These are phyloP conservation scores for Rhodotorula paludigena DNA, from an alignment of 768 basidiomycete genomes.

Conservation along the genomic window DNA sequence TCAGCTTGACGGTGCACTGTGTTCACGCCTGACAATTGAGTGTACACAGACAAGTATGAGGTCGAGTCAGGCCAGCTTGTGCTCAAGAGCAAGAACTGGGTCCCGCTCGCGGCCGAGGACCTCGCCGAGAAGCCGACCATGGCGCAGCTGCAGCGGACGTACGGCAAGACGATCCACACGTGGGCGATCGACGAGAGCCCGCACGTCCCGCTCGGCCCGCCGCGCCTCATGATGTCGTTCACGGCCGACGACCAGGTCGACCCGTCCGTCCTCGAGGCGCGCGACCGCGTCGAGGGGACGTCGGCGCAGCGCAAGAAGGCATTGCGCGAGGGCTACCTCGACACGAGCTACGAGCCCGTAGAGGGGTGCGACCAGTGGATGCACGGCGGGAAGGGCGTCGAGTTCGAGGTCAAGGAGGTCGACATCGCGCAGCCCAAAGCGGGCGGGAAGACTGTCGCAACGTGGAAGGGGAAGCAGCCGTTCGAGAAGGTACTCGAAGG, in stretches of 20 bases:
- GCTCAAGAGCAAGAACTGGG: slow-evolving; percentile 2
- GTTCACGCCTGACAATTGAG: neutral
- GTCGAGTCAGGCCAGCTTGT: slow-evolving; percentile 28
- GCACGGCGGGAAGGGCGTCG: slow-evolving; percentile 46
- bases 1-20: no score
- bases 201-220: slow-evolving; percentile 49
- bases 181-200: slow-evolving; percentile 48
- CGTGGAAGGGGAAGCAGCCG: slow-evolving; percentile 17
- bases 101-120: slow-evolving; percentile 45
- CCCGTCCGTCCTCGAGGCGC: slow-evolving; percentile 41
- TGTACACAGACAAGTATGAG: slow-evolving; percentile 25
- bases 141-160: slow-evolving; percentile 53
- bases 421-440: slow-evolving; percentile 16
- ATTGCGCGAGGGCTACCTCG: slow-evolving; percentile 49
- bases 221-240: slow-evolving; percentile 54
- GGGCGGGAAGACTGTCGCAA: neutral
- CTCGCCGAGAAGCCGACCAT: slow-evolving; percentile 50
- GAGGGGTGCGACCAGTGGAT: slow-evolving; percentile 50
- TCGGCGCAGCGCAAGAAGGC: slow-evolving; percentile 47
- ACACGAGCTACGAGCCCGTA: slow-evolving; percentile 47
- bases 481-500: slow-evolving; percentile 16
- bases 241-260: slow-evolving; percentile 49
- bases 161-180: slow-evolving; percentile 51
- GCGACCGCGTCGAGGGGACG: slow-evolving; percentile 45
- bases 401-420: slow-evolving; percentile 46